These are phyloP conservation scores for Fremontodendron californicum DNA, from an alignment of 345 rosid genomes.

Conservation along the genomic window DNA sequence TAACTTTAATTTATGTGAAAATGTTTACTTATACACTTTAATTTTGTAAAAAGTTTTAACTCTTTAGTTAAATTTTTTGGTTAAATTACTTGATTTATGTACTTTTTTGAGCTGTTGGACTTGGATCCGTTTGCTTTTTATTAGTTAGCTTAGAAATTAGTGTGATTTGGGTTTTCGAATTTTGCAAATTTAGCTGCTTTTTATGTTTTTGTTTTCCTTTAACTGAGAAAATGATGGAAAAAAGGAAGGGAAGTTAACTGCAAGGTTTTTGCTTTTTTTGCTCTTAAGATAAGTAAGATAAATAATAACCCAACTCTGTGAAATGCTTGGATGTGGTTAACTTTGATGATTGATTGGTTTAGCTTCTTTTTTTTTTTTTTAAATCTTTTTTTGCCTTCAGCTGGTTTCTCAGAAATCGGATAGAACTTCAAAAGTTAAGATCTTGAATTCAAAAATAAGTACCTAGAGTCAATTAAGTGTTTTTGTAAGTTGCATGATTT, in stretches of 20 bases:
- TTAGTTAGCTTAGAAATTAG: slow-evolving; percentile 13
- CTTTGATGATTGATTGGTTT: neutral
- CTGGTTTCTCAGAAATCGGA: slow-evolving; percentile 1
- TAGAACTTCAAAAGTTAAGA: slow-evolving; percentile 3
- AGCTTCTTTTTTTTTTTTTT: too few species aligned
- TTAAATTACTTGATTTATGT: slow-evolving; percentile 9
- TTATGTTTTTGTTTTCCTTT: slow-evolving; percentile 13
- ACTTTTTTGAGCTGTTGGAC: slow-evolving; percentile 9
- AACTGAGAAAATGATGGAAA: slow-evolving; percentile 10
- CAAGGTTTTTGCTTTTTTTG: neutral
- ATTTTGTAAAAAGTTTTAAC: neutral
- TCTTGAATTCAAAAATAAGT: slow-evolving; percentile 11
- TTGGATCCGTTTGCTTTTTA: slow-evolving; percentile 38
- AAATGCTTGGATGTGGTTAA: neutral
- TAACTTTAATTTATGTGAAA: slow-evolving; percentile 14
- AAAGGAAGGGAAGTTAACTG: slow-evolving; percentile 21
- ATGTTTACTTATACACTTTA: slow-evolving; percentile 11
- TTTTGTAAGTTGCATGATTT: slow-evolving; percentile 18
- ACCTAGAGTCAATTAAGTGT: neutral
- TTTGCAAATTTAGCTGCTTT: slow-evolving; percentile 25
- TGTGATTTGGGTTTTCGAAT: slow-evolving; percentile 16
- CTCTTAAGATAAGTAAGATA: neutral
- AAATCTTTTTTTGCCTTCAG: neutral
- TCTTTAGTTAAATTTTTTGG: slow-evolving; percentile 14
- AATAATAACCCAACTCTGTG: slow-evolving; percentile 19